These are phyloP conservation scores for Mycena indigotica DNA, from an alignment of 768 basidiomycete species.

Conservation along the genomic window DNA sequence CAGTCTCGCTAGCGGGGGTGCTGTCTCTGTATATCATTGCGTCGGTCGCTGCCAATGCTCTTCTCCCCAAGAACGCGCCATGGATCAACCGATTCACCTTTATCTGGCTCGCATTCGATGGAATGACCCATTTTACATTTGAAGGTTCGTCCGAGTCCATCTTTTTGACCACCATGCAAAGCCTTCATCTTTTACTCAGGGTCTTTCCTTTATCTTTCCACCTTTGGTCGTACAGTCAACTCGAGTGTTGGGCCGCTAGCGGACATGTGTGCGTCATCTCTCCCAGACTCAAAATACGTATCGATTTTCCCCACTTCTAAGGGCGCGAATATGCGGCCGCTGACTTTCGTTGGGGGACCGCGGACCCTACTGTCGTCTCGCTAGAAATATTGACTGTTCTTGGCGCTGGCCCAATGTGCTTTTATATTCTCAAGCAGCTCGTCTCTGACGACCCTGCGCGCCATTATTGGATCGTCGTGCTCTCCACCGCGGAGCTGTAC, in stretches of 20 bases:
- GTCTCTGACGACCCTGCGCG: slow-evolving; percentile 63
- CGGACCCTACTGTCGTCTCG: slow-evolving; percentile 80
- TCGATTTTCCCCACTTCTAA: too few species aligned
- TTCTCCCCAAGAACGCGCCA: slow-evolving; percentile 64
- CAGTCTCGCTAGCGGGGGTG: slow-evolving; percentile 65
- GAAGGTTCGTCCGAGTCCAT: too few species aligned
- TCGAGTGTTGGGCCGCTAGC: slow-evolving; percentile 70
- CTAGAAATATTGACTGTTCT: slow-evolving; percentile 85
- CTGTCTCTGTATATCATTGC: slow-evolving; percentile 52
- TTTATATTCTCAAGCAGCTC: slow-evolving; percentile 69
- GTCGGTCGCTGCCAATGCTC: slow-evolving; percentile 49
- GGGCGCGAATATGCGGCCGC: slow-evolving; percentile 84
- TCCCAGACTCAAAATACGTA: too few species aligned
- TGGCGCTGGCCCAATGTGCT: slow-evolving; percentile 73
- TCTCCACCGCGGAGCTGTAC: slow-evolving; percentile 77
- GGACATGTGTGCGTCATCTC: slow-evolving; percentile 70
- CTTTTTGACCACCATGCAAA: too few species aligned
- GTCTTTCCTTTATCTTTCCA: slow-evolving; percentile 76
- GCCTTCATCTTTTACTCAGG: too few species aligned
- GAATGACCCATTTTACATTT: slow-evolving; percentile 76
- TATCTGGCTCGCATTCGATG: slow-evolving; percentile 83
- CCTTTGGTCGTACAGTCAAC: slow-evolving; percentile 73
- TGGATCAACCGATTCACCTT: slow-evolving; percentile 70
- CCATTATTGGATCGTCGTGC: slow-evolving; percentile 79
- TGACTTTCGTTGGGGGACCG: slow-evolving; percentile 78